Evolutionary conservation across 2,329 filamentous ascomycete genomes (phyloP).

Genomic region (Colletotrichum plurivorum): DNA sequence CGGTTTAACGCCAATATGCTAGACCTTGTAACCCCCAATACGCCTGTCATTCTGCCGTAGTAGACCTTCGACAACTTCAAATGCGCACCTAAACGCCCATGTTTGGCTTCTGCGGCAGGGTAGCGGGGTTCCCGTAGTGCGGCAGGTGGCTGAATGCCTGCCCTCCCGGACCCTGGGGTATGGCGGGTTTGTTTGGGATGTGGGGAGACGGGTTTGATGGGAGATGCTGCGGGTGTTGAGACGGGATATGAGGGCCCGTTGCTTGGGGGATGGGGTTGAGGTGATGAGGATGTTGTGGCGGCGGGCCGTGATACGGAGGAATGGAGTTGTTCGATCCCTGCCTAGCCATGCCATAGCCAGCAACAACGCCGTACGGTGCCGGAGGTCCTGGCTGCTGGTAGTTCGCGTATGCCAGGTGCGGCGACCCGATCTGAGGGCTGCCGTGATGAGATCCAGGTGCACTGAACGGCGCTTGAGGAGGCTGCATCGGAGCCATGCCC

Average conservation of each 20-base stretch:
- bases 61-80: slow-evolving; percentile 32
- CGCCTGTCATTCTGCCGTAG: slow-evolving; percentile 38
- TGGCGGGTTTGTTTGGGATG: slow-evolving; percentile 62
- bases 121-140: slow-evolving; percentile 72
- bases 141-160: slow-evolving; percentile 68
- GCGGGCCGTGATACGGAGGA: slow-evolving; percentile 62
- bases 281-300: slow-evolving; percentile 54
- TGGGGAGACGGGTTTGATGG: slow-evolving; percentile 58
- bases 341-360: slow-evolving; percentile 68
- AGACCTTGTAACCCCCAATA: slow-evolving; percentile 32
- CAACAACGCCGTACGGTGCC: slow-evolving; percentile 59
- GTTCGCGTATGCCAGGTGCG: slow-evolving; percentile 64
- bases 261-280: slow-evolving; percentile 53
- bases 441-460: slow-evolving; percentile 65
- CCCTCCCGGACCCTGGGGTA: slow-evolving; percentile 56
- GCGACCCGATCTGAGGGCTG: slow-evolving; percentile 67
- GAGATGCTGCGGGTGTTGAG: slow-evolving; percentile 57
- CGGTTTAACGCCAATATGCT: slow-evolving; percentile 39
- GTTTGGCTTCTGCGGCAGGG: slow-evolving; percentile 71
- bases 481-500: slow-evolving; percentile 62
- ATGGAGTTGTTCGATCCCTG: slow-evolving; percentile 70
- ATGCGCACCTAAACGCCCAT: slow-evolving; percentile 49
- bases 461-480: slow-evolving; percentile 63
- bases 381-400: slow-evolving; percentile 63
- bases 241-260: slow-evolving; percentile 51